A percentile compares a stretch with the other conserved stretches of the same genome.
Evolutionary conservation across 345 rosid genomes (phyloP).

Genomic region (Zanthoxylum bungeanum): DNA sequence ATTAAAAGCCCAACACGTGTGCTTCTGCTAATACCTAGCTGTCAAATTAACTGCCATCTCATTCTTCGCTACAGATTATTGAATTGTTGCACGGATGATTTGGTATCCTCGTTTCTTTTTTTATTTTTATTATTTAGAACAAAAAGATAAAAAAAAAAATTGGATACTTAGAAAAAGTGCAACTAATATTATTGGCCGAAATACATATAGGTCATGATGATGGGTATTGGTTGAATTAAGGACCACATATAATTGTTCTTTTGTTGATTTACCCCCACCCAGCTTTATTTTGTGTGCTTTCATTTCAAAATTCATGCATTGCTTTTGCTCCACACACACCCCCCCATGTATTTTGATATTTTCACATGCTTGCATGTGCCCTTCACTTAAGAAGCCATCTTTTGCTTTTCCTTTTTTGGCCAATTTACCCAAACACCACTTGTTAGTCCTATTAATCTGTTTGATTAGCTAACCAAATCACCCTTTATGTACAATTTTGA

Average conservation of each 20-base stretch:
- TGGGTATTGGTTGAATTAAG: background rate
- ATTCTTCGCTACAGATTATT: no score
- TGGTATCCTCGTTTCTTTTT: background rate
- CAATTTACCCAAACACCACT: background rate
- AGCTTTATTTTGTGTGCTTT: background rate
- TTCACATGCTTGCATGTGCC: conserved; percentile 53
- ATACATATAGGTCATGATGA: background rate
- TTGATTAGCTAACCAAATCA: background rate
- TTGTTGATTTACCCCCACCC: background rate
- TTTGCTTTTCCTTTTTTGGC: background rate
- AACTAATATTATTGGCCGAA: no score
- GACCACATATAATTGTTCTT: conserved; percentile 17
- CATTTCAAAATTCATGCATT: conserved; percentile 8
- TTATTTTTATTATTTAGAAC: no score
- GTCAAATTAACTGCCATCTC: conserved; percentile 20
- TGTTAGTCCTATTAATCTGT: background rate
- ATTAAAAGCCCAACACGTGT: conserved; percentile 33
- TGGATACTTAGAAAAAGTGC: no score
- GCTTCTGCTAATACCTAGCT: conserved; percentile 14
- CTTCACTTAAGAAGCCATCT: conserved; percentile 25
- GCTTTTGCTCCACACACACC: conserved; percentile 3
- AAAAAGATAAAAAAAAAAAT: no score
- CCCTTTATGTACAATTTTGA: background rate
- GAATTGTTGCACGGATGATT: no score
- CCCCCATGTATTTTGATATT: conserved; percentile 14